phyloP scores from a whole-genome alignment of 768 basidiomycete genomes.

The Amanita fuliginea region DNA sequence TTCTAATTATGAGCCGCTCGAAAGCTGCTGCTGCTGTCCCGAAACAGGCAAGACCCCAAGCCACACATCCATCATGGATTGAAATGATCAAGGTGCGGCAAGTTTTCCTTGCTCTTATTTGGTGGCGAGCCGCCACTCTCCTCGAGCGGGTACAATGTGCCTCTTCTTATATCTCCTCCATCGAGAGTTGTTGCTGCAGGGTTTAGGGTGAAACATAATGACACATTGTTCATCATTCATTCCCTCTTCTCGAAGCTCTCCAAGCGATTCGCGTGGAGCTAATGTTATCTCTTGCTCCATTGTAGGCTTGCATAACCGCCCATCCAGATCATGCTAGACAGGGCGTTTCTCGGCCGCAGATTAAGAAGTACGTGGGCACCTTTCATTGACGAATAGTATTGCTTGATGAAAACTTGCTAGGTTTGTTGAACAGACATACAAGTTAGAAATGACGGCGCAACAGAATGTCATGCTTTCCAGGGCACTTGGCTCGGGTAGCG shows the following conservation, averaged over 20 bases:
- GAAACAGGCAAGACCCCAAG: conserved; percentile 25
- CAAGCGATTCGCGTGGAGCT: background rate
- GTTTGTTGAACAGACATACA: conserved; percentile 78
- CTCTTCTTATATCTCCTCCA: background rate
- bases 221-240: background rate
- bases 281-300: conserved; percentile 6
- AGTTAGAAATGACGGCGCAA: conserved; percentile 66
- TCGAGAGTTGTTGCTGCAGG: background rate
- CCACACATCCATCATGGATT: conserved; percentile 48
- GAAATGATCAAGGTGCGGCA: conserved; percentile 72
- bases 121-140: background rate
- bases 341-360: conserved; percentile 83
- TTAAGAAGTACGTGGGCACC: conserved; percentile 67
- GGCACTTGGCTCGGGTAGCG: conserved; percentile 73
- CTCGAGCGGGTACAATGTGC: background rate
- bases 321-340: conserved; percentile 66
- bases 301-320: conserved; percentile 71
- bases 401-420: conserved; percentile 25
- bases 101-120: conserved; percentile 3
- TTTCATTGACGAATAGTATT: conserved; percentile 2
- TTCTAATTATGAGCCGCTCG: conserved; percentile 2
- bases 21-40: conserved; percentile 19
- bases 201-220: conserved; percentile 2
- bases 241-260: background rate
- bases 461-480: conserved; percentile 71